Conservation (phyloP, 345 rosid species). For the Diplotaxis tenuifolia region DNA sequence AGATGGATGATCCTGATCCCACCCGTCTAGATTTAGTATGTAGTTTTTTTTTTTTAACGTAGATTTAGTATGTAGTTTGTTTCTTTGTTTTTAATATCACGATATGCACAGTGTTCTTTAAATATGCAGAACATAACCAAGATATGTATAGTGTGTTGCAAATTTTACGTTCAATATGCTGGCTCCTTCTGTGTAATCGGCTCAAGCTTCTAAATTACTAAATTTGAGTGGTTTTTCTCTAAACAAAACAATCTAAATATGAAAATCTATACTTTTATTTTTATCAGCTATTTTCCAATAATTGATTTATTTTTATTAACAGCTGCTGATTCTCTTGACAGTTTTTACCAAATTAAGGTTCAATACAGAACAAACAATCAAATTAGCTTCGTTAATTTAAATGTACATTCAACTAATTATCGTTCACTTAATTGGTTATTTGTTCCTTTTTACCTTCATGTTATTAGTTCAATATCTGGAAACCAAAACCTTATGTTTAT, state of each 20-base stretch:
- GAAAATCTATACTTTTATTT: neutral
- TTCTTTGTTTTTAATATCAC: neutral
- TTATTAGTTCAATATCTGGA: constrained; percentile 16
- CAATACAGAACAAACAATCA: constrained; percentile 5
- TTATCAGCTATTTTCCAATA: neutral
- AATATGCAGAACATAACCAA: neutral
- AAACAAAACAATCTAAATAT: constrained; percentile 24
- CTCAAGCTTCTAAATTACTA: neutral
- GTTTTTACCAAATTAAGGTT: constrained; percentile 30
- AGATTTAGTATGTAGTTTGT: no score
- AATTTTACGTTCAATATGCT: neutral
- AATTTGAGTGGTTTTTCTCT: neutral
- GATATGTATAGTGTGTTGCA: neutral
- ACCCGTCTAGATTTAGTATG: no score
- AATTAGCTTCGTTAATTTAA: neutral
- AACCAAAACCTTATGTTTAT: constrained; percentile 25
- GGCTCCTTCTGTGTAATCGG: neutral
- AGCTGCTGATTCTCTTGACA: constrained; percentile 4
- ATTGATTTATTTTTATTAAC: constrained; percentile 19
- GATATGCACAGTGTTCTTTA: neutral
- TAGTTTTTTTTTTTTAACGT: no score
- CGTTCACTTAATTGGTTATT: constrained; percentile 24
- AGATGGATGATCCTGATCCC: no score
- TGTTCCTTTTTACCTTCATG: constrained; percentile 5
- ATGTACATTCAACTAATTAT: constrained; percentile 4